These are phyloP conservation scores for Ogataea pilisensis DNA, from an alignment of 805 yeast genomes.

Conservation along the genomic window DNA sequence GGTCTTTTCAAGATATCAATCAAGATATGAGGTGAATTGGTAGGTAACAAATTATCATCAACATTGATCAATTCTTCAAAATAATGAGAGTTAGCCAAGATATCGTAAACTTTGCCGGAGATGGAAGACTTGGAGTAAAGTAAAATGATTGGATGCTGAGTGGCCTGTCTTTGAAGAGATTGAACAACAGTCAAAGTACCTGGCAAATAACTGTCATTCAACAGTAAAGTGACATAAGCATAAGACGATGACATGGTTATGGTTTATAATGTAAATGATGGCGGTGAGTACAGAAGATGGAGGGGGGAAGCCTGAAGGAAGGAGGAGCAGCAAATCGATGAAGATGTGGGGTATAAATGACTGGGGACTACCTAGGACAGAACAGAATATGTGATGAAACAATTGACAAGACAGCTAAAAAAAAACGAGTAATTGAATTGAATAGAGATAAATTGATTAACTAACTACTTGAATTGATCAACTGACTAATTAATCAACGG, in stretches of 20 bases:
- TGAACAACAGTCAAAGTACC: slow-evolving; percentile 33
- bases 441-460: too few species aligned
- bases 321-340: too few species aligned
- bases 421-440: too few species aligned
- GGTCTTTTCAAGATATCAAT: slow-evolving; percentile 23
- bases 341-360: too few species aligned
- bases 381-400: too few species aligned
- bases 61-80: slow-evolving; percentile 21
- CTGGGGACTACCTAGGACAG: too few species aligned
- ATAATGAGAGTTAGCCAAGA: slow-evolving; percentile 9
- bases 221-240: slow-evolving; percentile 32
- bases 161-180: slow-evolving; percentile 19
- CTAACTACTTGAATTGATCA: too few species aligned
- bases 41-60: slow-evolving; percentile 18
- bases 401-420: too few species aligned
- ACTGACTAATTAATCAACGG: not conserved
- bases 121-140: slow-evolving; percentile 18
- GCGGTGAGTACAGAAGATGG: not conserved
- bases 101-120: slow-evolving; percentile 10
- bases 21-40: slow-evolving; percentile 19
- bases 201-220: slow-evolving; percentile 34
- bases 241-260: slow-evolving; percentile 8
- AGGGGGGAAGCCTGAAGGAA: too few species aligned
- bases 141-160: slow-evolving; percentile 21
- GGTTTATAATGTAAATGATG: not conserved